phyloP scores from a whole-genome alignment of 2,329 filamentous ascomycete species.

The Keithomyces neogunnii region DNA sequence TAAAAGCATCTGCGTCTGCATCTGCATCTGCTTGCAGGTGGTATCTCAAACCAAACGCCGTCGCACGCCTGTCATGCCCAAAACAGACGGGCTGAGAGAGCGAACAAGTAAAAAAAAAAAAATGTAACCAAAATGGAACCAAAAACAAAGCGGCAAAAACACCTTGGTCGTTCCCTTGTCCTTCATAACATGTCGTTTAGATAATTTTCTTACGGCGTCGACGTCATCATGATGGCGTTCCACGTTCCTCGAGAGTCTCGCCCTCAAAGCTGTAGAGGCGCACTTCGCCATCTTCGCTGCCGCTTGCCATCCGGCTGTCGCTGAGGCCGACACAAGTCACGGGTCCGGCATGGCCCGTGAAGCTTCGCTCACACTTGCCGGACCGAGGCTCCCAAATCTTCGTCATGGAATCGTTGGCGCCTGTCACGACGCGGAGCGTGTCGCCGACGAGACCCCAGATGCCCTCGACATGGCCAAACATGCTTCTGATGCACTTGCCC shows the following conservation, averaged over 20 bases:
- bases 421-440: conserved; percentile 77
- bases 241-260: conserved; percentile 38
- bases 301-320: conserved; percentile 81
- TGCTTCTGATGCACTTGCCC: conserved; percentile 77
- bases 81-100: too few species aligned
- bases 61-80: neutral
- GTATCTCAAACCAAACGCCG: neutral
- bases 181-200: neutral
- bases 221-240: conserved; percentile 37
- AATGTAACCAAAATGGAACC: neutral
- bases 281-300: conserved; percentile 89
- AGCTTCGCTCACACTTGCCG: conserved; percentile 85
- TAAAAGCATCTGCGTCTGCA: neutral
- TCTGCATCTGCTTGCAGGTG: neutral
- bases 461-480: conserved; percentile 94
- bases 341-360: conserved; percentile 81
- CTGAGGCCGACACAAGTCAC: conserved; percentile 90
- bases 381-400: conserved; percentile 90
- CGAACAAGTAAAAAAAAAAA: neutral
- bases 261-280: conserved; percentile 70
- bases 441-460: conserved; percentile 91
- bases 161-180: neutral
- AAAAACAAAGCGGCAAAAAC: neutral
- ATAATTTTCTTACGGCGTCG: neutral
- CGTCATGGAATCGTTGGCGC: conserved; percentile 88